A percentile compares a stretch with the other conserved stretches of the same genome.
phyloP scores from a whole-genome alignment of 495 filamentous ascomycete genomes.

The Neurospora sp. region DNA sequence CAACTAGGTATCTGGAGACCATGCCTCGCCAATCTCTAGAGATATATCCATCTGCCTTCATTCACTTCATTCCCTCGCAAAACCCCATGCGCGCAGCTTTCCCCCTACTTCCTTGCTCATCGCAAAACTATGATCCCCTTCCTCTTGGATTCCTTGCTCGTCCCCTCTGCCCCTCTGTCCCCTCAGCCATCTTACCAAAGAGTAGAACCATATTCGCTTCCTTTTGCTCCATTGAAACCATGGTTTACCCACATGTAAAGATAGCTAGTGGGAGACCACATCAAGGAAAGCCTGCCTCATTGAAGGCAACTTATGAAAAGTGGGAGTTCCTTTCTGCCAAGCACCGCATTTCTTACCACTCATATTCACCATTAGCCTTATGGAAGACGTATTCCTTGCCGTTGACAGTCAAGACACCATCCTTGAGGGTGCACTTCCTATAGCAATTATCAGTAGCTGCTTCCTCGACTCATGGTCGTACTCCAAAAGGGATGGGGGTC shows the following conservation, averaged over 20 bases:
- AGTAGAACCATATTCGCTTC: background rate
- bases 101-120: background rate
- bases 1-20: background rate
- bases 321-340: background rate
- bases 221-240: background rate
- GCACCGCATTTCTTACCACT: slow-evolving; percentile 55
- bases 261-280: background rate
- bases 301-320: background rate
- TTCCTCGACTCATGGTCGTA: background rate
- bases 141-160: background rate
- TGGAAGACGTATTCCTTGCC: slow-evolving; percentile 96
- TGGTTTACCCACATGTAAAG: background rate
- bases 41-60: background rate
- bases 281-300: background rate
- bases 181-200: background rate
- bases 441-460: background rate
- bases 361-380: slow-evolving; percentile 92
- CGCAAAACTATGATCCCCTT: background rate
- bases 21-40: background rate
- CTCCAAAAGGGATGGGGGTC: no score
- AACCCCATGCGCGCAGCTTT: background rate
- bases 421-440: slow-evolving; percentile 93
- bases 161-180: background rate
- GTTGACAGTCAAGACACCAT: slow-evolving; percentile 85
- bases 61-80: background rate